Conservation (phyloP, 768 basidiomycete species). For the Steccherinum ochraceum region DNA sequence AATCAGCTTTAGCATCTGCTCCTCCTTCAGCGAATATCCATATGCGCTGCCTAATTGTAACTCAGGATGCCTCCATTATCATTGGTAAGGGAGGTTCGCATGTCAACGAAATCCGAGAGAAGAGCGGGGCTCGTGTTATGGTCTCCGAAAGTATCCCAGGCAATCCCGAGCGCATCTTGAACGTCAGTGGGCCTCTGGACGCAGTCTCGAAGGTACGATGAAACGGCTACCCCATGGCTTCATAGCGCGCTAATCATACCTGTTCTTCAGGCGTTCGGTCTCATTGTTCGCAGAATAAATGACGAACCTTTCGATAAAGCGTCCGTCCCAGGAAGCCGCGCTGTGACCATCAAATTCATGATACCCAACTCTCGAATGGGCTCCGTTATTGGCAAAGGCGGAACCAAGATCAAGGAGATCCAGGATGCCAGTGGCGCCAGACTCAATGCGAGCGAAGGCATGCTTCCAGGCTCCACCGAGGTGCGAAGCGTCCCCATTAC, state of each 20-base stretch:
- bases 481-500: conserved; percentile 36
- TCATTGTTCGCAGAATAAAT: conserved; percentile 97
- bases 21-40: conserved; percentile 82
- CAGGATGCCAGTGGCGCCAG: conserved; percentile 97
- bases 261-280: conserved; percentile 81
- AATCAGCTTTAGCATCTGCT: conserved; percentile 37
- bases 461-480: conserved; percentile 99
- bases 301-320: conserved; percentile 98
- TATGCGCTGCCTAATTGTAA: conserved; percentile 98
- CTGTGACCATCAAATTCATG: conserved; percentile 99
- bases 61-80: conserved; percentile 98
- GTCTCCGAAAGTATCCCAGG: conserved; percentile 98
- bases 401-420: conserved; percentile 98
- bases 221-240: conserved; percentile 1
- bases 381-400: conserved; percentile 96
- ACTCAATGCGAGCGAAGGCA: conserved; percentile 94
- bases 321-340: conserved; percentile 94
- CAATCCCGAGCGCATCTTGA: conserved; percentile 97
- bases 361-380: conserved; percentile 99
- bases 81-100: conserved; percentile 94
- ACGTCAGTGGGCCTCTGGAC: conserved; percentile 93
- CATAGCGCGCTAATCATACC: neutral
- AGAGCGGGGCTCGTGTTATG: conserved; percentile 93
- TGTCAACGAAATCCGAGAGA: conserved; percentile 98
- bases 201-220: conserved; percentile 90